phyloP scores from a whole-genome alignment of 1,284 basidiomycete species.

The Quambalaria eucalypti region DNA sequence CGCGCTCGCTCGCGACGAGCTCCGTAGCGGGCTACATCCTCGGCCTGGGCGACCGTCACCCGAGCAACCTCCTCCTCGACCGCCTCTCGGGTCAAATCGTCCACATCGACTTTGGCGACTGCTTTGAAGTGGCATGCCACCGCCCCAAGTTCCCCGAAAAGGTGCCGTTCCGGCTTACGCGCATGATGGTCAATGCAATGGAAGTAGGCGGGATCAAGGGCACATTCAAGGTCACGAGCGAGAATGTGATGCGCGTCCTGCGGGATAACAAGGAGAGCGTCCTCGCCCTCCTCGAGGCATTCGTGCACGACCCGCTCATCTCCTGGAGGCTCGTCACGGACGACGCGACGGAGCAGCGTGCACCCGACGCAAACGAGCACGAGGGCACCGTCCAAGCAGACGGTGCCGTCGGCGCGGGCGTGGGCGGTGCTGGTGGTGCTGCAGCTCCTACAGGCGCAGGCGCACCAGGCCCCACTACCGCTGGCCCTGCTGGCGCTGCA shows the following conservation, averaged over 20 bases:
- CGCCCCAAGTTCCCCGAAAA: conserved; percentile 98
- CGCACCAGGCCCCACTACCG: conserved; percentile 4
- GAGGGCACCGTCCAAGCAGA: conserved; percentile 14
- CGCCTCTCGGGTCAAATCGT: conserved; percentile 89
- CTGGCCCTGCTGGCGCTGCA: no score
- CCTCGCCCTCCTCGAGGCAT: conserved; percentile 89
- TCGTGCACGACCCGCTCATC: conserved; percentile 58
- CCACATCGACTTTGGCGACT: conserved; percentile 78
- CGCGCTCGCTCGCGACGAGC: conserved; percentile 68
- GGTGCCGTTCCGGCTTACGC: conserved; percentile 92
- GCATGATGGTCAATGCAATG: conserved; percentile 99
- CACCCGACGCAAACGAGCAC: conserved; percentile 40
- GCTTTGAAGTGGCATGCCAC: conserved; percentile 50
- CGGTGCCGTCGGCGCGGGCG: no score
- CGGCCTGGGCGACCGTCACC: conserved; percentile 95
- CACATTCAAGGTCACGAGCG: conserved; percentile 89
- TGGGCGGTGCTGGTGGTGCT: conserved; percentile 3
- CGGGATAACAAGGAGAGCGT: conserved; percentile 95
- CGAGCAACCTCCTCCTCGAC: conserved; percentile 87
- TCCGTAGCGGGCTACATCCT: conserved; percentile 64
- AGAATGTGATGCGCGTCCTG: conserved; percentile 92
- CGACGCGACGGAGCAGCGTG: conserved; percentile 22
- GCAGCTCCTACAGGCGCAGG: background rate
- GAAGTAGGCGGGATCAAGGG: conserved; percentile 93
- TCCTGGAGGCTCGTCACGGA: conserved; percentile 51